Base-by-base conservation (phyloP, 2,329 filamentous ascomycete species). In the Diaporthe velutina region DNA sequence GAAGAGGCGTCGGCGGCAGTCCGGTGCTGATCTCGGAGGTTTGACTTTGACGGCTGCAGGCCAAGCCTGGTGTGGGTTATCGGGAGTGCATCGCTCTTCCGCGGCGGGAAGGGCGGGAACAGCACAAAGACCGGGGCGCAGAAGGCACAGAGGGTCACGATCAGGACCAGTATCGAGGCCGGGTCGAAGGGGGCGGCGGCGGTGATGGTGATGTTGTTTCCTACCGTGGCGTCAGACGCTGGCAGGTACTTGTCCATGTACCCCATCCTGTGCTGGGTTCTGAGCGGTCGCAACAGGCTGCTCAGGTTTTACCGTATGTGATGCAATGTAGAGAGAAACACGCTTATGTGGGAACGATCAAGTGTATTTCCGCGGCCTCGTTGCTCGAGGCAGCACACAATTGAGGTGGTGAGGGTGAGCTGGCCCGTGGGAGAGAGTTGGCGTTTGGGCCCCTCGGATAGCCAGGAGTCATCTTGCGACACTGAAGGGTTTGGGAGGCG, bases 11-110 rank as follows among this genome's bases (percentile, higher is more conserved):
- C 40, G 28, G n/a, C n/a, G 30, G 6, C 33, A 13, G 33, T 33
- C 48, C 54, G 35, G 64, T 64, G 40, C 5, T 42, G 50, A 60
- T 78, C 71, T 50, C 77, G 78, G 66, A 87, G 81, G 55, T 84
- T 85, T 79, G 84, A 86, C 76, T 82, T 79, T 33, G 80, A 76
- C 28, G 81, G 79, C 25, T 81, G 77, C 48, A 71, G 48, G 76
- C 88, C 89, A 76, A 90, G 79, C 75, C 82, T 86, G 52, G 82
- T 83, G 81, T 91, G 90, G 38, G 90, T 91, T 79, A 90, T 87
- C 19, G 85, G 81, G 67, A 91, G 83, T 42, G 87, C 88, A 78
- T 91, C 90, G 79, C 86, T 87, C 77, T 84, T 84, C 73, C 87
- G 86, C 7, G 89, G 86, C 13, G 87, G 85, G 25, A 90, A 82